Conservation (phyloP, 176 grass and related monocot species). For the Leersia perrieri region DNA sequence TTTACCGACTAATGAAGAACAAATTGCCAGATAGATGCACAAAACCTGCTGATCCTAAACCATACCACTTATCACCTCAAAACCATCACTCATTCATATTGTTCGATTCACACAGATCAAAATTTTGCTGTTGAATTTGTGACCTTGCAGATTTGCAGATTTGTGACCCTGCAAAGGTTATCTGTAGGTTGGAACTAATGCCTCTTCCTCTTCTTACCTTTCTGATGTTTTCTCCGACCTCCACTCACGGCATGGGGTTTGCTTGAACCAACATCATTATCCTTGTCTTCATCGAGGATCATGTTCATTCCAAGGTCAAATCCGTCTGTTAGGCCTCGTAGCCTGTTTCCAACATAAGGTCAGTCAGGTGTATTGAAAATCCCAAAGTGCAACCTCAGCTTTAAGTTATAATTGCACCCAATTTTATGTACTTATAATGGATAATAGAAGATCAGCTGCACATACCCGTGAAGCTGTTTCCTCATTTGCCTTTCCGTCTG, state of each 20-base stretch:
- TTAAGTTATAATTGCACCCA: not conserved
- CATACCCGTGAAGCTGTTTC: slow-evolving; percentile 71
- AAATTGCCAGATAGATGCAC: not conserved
- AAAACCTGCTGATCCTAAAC: not conserved
- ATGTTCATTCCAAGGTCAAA: slow-evolving; percentile 46
- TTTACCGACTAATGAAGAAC: not conserved
- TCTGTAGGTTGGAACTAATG: slow-evolving; percentile 4
- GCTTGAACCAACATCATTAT: slow-evolving; percentile 1
- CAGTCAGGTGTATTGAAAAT: not conserved
- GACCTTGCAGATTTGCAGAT: not conserved
- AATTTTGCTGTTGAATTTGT: not conserved
- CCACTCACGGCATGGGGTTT: slow-evolving; percentile 1
- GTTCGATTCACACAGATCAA: not conserved
- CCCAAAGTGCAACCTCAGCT: not conserved
- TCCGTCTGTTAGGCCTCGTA: slow-evolving; percentile 35
- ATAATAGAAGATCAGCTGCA: not conserved
- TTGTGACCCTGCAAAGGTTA: not conserved
- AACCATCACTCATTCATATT: not conserved
- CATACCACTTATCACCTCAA: not conserved
- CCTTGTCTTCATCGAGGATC: slow-evolving; percentile 35
- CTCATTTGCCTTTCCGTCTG: slow-evolving; percentile 57
- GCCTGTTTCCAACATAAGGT: slow-evolving; percentile 19
- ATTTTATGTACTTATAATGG: not conserved
- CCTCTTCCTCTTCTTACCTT: slow-evolving; percentile 43
- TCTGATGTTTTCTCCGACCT: slow-evolving; percentile 26